These are phyloP conservation scores for Aspergillus homomorphus DNA, from an alignment of 495 filamentous ascomycete species.

Conservation along the genomic window DNA sequence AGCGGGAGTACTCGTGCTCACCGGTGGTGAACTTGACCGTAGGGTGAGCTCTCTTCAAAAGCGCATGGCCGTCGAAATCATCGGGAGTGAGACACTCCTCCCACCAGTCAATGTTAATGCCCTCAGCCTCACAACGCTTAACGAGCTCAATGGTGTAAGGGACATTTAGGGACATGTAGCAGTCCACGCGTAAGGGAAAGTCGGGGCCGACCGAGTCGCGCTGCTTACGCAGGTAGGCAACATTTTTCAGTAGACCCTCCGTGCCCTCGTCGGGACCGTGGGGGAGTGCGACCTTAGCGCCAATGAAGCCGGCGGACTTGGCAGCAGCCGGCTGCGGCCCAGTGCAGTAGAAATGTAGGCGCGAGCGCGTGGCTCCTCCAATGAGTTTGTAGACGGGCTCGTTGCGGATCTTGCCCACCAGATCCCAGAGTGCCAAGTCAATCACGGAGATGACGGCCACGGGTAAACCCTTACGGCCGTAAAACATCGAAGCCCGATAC, in stretches of 20 bases:
- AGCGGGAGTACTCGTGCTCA: conserved; percentile 90
- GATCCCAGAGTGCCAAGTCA: conserved; percentile 88
- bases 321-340: conserved; percentile 77
- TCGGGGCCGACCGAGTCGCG: conserved; percentile 81
- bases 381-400: conserved; percentile 95
- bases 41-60: conserved; percentile 85
- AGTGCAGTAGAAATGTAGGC: conserved; percentile 90
- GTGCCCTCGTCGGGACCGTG: conserved; percentile 84
- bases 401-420: conserved; percentile 81
- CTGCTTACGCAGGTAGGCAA: conserved; percentile 81
- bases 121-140: conserved; percentile 69
- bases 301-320: conserved; percentile 80
- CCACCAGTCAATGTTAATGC: conserved; percentile 93
- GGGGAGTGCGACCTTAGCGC: conserved; percentile 83
- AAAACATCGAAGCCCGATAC: conserved; percentile 94
- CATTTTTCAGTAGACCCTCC: conserved; percentile 77
- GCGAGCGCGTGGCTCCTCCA: conserved; percentile 75
- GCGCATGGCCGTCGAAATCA: conserved; percentile 83
- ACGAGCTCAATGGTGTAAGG: conserved; percentile 88
- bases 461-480: conserved; percentile 86
- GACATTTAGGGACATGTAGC: conserved; percentile 93
- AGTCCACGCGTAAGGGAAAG: conserved; percentile 91
- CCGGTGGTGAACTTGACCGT: conserved; percentile 92
- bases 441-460: conserved; percentile 91
- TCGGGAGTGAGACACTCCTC: conserved; percentile 89